Base-by-base conservation (phyloP, 495 filamentous ascomycete species). In the Aspergillus taichungensis region DNA sequence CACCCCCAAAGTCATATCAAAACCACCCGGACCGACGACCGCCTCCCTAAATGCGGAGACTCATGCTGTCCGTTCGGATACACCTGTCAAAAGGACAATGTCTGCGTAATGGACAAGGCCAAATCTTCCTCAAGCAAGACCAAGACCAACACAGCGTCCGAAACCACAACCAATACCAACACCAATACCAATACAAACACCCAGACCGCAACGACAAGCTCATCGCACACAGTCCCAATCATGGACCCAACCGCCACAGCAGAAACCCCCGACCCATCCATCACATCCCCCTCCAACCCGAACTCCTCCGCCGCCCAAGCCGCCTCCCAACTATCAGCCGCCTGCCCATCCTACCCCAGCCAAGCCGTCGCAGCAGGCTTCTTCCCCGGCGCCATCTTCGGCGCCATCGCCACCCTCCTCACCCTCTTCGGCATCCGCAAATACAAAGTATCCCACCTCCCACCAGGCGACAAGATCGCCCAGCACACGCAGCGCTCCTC, bases 51-150 rank as follows among this genome's bases (percentile, higher is more conserved):
- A 37, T 90, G 85, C 48, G 78, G 76, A 12, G 50, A 60, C 8
- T 64, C 59, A 7, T 94, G 87, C 63, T 87, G 83, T 62, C 89
- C 89, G 0, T 80, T 84, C 53, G 89, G 88, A 13, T 94, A 85
- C 57, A 72, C 62, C 11, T 95, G 89, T 66, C 58, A 66, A 18
- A 62, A 64, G 18, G 56, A 66, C 40, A 62, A 49, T 27, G 64
- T 73, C 30, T 73, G 67, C 42, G 51, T 54, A 12, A 50, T 69
- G 35, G 43, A 71, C 47, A 73, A 73, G 14, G 40, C 63, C 13
- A 56, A 70, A 3, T 50, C 60, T 18, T 53, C 59, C 32, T 54
- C 18, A 24, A 24, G 18, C 18, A 24, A 24, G 18, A 24, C 18
- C 18, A 24, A 24, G 18, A 24, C 18, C 4, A 24, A 24, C 18